phyloP scores from a whole-genome alignment of 1,284 basidiomycete genomes.

The Leccinum insolens region DNA sequence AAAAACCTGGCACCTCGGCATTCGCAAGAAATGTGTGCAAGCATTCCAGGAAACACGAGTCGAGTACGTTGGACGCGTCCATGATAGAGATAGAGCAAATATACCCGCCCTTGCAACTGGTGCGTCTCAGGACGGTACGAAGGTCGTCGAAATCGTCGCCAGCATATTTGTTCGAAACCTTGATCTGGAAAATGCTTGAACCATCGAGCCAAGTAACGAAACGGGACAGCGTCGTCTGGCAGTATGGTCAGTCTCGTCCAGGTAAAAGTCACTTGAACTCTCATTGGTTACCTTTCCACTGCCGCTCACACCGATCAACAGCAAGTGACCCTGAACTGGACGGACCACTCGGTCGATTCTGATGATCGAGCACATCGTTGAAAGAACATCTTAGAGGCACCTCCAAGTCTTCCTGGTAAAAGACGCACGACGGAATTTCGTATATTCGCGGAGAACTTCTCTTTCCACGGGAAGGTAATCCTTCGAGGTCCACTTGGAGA shows the following conservation, averaged over 20 bases:
- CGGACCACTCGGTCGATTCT: slow-evolving; percentile 99
- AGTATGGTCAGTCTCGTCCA: slow-evolving; percentile 17
- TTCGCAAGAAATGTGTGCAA: slow-evolving; percentile 99
- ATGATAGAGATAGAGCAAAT: slow-evolving; percentile 77
- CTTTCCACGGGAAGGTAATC: slow-evolving; percentile 95
- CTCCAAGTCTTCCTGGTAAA: slow-evolving; percentile 98
- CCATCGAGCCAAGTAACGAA: slow-evolving; percentile 99
- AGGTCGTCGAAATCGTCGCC: slow-evolving; percentile 98
- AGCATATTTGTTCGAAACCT: slow-evolving; percentile 98
- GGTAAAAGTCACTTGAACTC: not conserved
- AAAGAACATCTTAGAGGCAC: slow-evolving; percentile 94
- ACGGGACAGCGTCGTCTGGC: slow-evolving; percentile 92
- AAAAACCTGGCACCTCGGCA: slow-evolving; percentile 98
- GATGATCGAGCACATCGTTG: slow-evolving; percentile 96
- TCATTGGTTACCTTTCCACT: slow-evolving; percentile 83
- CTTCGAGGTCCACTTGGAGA: slow-evolving; percentile 99
- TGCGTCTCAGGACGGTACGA: slow-evolving; percentile 87
- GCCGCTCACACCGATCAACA: slow-evolving; percentile 97
- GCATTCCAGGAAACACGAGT: slow-evolving; percentile 97
- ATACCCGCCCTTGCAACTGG: slow-evolving; percentile 89
- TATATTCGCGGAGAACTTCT: slow-evolving; percentile 93
- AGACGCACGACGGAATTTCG: slow-evolving; percentile 96
- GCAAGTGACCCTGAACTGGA: slow-evolving; percentile 94
- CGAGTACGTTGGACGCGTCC: slow-evolving; percentile 99
- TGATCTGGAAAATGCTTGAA: slow-evolving; percentile 97